A percentile compares a stretch with the other conserved stretches of the same genome.
Conservation (phyloP, 1,284 basidiomycete genomes). For the Mycena citricolor region DNA sequence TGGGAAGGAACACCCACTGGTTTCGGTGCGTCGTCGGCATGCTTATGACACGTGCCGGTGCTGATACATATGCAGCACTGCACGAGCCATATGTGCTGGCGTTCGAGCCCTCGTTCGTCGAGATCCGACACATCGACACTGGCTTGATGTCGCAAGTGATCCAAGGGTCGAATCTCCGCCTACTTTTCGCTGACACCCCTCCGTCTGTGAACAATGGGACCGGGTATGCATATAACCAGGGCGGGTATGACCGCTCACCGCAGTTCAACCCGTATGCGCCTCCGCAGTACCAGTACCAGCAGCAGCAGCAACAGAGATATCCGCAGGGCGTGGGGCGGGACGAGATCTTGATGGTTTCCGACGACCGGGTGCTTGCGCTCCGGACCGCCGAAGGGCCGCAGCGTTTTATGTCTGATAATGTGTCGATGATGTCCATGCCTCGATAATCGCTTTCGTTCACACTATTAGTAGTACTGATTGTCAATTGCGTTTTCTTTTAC, state of each 20-base stretch:
- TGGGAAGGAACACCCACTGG: conserved; percentile 96
- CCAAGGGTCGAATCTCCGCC: conserved; percentile 85
- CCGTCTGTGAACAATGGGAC: conserved; percentile 68
- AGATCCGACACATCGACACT: conserved; percentile 94
- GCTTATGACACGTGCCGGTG: conserved; percentile 1
- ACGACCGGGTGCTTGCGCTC: conserved; percentile 73
- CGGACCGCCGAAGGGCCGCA: conserved; percentile 44
- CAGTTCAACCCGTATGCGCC: conserved; percentile 32
- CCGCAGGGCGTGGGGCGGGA: conserved; percentile 59
- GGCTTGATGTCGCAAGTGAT: conserved; percentile 94
- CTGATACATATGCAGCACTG: conserved; percentile 58
- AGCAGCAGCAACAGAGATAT: conserved; percentile 29
- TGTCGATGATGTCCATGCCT: conserved; percentile 42
- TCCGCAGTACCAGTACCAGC: conserved; percentile 33
- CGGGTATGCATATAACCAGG: conserved; percentile 32
- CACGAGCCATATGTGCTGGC: conserved; percentile 97
- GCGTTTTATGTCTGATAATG: conserved; percentile 40
- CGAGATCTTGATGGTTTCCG: conserved; percentile 79
- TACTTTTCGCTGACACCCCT: conserved; percentile 93
- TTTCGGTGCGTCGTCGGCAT: conserved; percentile 68
- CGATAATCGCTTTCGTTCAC: no score
- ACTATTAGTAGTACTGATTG: no score
- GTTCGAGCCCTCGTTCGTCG: conserved; percentile 95
- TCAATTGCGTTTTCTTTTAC: no score
- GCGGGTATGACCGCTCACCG: conserved; percentile 40